Conservation (phyloP, 116 monocot species). For the Dioscorea cayenensis region DNA sequence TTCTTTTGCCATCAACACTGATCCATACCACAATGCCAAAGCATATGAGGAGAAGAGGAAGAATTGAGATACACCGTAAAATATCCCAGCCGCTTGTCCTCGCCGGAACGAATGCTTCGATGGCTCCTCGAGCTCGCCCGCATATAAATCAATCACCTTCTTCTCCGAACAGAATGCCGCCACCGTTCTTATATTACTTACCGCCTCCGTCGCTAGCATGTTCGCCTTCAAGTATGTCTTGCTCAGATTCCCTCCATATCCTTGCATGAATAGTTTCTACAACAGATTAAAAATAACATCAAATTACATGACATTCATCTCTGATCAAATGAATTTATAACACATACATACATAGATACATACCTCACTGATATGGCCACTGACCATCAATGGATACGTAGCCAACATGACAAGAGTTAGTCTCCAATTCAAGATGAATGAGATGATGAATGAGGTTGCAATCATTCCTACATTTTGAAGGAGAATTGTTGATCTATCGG, state of each 20-base stretch:
- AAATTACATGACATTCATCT: too few relatives aligned
- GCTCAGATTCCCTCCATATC: slow-evolving; percentile 73
- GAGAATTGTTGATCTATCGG: slow-evolving; percentile 79
- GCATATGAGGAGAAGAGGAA: slow-evolving; percentile 90
- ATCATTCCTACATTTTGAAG: slow-evolving; percentile 92
- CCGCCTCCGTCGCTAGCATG: slow-evolving; percentile 92
- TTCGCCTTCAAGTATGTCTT: slow-evolving; percentile 85
- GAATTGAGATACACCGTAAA: slow-evolving; percentile 89
- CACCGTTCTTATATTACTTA: slow-evolving; percentile 89
- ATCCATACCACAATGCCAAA: slow-evolving; percentile 90
- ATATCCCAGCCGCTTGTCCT: slow-evolving; percentile 70
- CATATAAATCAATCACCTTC: slow-evolving; percentile 72
- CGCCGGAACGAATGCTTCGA: slow-evolving; percentile 61
- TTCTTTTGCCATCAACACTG: slow-evolving; percentile 77
- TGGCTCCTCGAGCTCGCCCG: slow-evolving; percentile 62
- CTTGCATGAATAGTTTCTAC: slow-evolving; percentile 93
- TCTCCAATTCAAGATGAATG: slow-evolving; percentile 92
- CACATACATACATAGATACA: neutral
- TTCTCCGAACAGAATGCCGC: slow-evolving; percentile 89
- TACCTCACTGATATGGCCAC: slow-evolving; percentile 91
- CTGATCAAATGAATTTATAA: too few relatives aligned
- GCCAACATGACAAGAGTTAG: slow-evolving; percentile 84
- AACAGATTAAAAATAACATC: neutral
- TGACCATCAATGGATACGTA: slow-evolving; percentile 81
- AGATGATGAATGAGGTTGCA: slow-evolving; percentile 72